These are phyloP conservation scores for Tetramitus jugosus DNA, from an alignment of 208 protist species.

Conservation along the genomic window DNA sequence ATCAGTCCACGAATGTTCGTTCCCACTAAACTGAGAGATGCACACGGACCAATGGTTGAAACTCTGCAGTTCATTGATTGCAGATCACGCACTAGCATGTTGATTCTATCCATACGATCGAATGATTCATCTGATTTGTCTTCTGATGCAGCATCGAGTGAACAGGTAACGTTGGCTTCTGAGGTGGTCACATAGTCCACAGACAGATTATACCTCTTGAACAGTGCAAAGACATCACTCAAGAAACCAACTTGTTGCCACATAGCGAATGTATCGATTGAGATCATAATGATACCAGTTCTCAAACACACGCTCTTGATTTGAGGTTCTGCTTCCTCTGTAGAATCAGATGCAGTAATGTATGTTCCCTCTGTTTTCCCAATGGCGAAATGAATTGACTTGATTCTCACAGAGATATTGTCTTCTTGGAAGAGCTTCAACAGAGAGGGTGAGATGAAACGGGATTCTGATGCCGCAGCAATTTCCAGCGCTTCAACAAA, in stretches of 20 bases:
- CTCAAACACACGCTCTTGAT: background rate
- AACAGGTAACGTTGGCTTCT: conserved; percentile 1
- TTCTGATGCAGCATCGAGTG: background rate
- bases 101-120: background rate
- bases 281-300: background rate
- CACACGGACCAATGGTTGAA: background rate
- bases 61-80: conserved; percentile 13
- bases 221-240: background rate
- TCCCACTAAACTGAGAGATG: background rate
- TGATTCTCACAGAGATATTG: background rate
- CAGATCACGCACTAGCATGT: background rate
- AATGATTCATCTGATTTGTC: background rate
- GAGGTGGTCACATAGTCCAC: conserved; percentile 13
- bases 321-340: background rate
- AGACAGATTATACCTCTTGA: conserved; percentile 7
- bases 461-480: too few species aligned
- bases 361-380: background rate
- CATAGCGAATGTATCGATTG: conserved; percentile 11
- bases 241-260: conserved; percentile 21
- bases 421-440: background rate
- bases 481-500: background rate
- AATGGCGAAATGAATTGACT: background rate
- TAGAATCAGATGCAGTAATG: background rate
- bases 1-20: background rate
- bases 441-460: background rate